Base-by-base conservation (phyloP, 2,329 filamentous ascomycete species). In the Hypoxylon sp. region DNA sequence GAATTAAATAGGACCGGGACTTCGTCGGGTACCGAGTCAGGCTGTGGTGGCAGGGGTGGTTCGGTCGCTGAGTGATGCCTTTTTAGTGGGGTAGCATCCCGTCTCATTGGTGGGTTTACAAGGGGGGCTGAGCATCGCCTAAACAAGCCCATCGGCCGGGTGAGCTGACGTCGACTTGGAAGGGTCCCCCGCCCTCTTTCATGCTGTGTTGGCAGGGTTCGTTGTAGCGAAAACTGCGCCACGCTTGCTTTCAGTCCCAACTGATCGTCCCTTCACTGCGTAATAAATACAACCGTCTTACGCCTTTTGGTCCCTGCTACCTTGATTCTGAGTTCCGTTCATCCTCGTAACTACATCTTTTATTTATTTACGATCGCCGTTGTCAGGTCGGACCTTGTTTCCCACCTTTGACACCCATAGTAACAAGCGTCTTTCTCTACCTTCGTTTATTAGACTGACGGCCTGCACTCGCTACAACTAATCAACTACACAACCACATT, bases 281-380 rank as follows among this genome's bases (percentile, higher is more conserved):
- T 68, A 68, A 65, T 70, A 70, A 73, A 71, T 74, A 74, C 71
- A 72, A 71, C 71, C 70, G 65, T 67, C 71, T 64, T 64, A 67
- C 65, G 64, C 70, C 61, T 26, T 48, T 65, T 67, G 36, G 32
- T 36, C 64, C 59, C 64, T 59, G 38, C 28, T 22, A 52, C 44
- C 40, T n/a, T 58, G 7, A 38, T 61, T 52, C 44, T 45, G 7
- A 20, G 33, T 51, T 40, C n/a, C 45, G 38, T 60, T n/a, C 51
- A 52, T 55, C 54, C 36, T 63, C 54, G 50, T 63, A 52, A n/a
- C 55, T 38, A 60, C 65, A 33, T 33, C n/a, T 54, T n/a, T 57
- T 64, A 57, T 51, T 52, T 40, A 30, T 24, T 56, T 50, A 38
- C 44, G n/a, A 20, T 42, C 30, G 26, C 18, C 57, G 50, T 68